Evolutionary conservation across 2,329 filamentous ascomycete species (phyloP), one percentile per base, ranked within the genome.

Genomic region (Colletotrichum sp.): DNA sequence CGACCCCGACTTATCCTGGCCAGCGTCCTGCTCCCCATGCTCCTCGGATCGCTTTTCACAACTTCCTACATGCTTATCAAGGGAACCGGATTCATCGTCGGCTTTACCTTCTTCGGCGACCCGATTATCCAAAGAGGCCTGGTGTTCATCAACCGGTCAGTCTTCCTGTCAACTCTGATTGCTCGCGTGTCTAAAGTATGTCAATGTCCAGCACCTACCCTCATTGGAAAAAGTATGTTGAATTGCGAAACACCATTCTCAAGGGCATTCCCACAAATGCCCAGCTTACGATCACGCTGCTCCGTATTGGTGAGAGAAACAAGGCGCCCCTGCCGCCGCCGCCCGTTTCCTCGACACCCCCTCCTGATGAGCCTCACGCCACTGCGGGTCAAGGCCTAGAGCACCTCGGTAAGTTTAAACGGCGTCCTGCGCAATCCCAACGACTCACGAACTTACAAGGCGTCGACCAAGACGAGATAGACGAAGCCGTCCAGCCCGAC

Each of bases 211-310:
- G 77, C 9, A 84, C 83, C 8, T 90, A 92, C 78, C 95, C 95
- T 1, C 86, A 93, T 78, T 97, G 95, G 95, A 89, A 95, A 80
- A 94, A 93, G 79, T 87, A 95, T 8, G 87, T 96, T 18, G 93
- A 96, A 80, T 85, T 95, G 13, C 90, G 93, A 75, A 95, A 95
- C 79, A 95, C 94, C 0, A 82, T 97, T 2, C 90, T 98, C 67
- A 95, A 94, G 81, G 95, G 95, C 4, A 93, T 97, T 0, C 95
- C 95, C 1, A 98, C 95, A 3, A 97, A 98, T 81, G 95, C 95
- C 5, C 95, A 98, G 81, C 90, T 98, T 21, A 93, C 95, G 0
- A 86, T 98, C 32, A 98, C 95, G 0, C 89, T 98, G 2, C 91
- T 98, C 13, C 93, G 95, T 7, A 92, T 96, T 34, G 95, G 95